Base-by-base conservation (phyloP, 257 asterid genomes). In the Capsicum rhomboideum region DNA sequence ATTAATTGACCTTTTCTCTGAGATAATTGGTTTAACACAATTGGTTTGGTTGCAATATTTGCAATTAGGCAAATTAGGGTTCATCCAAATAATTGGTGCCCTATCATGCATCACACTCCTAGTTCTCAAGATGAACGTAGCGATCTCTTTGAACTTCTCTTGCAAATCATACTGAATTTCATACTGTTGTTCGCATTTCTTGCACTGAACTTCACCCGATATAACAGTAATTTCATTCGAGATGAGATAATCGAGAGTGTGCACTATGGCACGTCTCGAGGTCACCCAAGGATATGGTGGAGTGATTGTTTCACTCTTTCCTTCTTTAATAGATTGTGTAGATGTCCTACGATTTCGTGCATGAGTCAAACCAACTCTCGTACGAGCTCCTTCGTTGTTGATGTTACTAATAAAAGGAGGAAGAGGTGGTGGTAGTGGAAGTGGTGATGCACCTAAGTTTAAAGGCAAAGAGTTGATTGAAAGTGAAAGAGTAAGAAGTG, bases 231-330 rank as follows among this genome's bases (percentile, higher is more conserved):
- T 80, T 40, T 72, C 56, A 1, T 85, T 80, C 1, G 82, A 55
- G 21, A 80, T 31, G 0, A 85, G 82, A 37, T 81, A 72, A n/a
- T 80, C 26, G 1, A 69, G 34, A 44, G 29, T 71, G 23, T 85
- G 82, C 17, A 85, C 56, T 0, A 56, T 71, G 26, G 87, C 85
- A 8, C 78, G 85, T 31, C 26, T 79, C 2, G 82, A 14, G 16
- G 87, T 85, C 4, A 68, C 83, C 87, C 87, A 85, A 28, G 87
- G 83, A 53, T 81, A 85, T 2, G 85, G 79, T 13, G 78, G 50
- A 53, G 85, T 79, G 18, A 85, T 56, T 13, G 16, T 16, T 26
- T 80, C 78, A 11, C 55, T 46, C 42, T 81, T 68, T 6, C 84
- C 84, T 79, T 46, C 10, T 40, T 21, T 7, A 4, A 29, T 61